phyloP scores from a whole-genome alignment of 2,329 filamentous ascomycete genomes.

The Verticillium dahliae region DNA sequence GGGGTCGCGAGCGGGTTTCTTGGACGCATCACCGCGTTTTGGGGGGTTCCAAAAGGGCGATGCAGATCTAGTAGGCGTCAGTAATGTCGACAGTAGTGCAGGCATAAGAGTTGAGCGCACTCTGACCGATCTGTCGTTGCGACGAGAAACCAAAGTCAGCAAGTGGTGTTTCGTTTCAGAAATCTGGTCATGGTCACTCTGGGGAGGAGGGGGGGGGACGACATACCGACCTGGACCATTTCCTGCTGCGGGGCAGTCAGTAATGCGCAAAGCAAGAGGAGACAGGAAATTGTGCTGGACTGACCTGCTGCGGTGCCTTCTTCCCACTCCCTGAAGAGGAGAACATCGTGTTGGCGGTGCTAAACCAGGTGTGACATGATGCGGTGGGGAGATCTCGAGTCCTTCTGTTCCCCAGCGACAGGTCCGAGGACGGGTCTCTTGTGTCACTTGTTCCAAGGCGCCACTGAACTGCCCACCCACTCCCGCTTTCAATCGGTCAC shows the following conservation, averaged over 20 bases:
- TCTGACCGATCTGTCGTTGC: conserved; percentile 50
- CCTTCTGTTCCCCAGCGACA: not conserved
- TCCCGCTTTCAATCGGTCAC: not conserved
- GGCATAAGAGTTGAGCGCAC: conserved; percentile 35
- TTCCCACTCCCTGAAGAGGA: conserved; percentile 59
- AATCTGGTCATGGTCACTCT: not conserved
- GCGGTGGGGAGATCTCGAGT: not conserved
- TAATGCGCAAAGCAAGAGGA: conserved; percentile 8
- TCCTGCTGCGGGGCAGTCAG: conserved; percentile 58
- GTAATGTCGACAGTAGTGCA: conserved; percentile 4
- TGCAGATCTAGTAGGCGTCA: conserved; percentile 54
- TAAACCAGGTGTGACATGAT: conserved; percentile 1
- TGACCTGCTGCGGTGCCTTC: conserved; percentile 67
- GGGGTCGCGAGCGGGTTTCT: conserved; percentile 52
- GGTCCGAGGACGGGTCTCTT: not conserved
- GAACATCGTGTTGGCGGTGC: conserved; percentile 43
- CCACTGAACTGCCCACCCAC: not conserved
- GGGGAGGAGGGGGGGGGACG: not conserved
- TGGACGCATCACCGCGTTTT: conserved; percentile 44
- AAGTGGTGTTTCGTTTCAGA: not conserved
- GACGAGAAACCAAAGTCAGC: conserved; percentile 11
- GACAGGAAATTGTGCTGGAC: conserved; percentile 12
- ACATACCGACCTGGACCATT: conserved; percentile 98
- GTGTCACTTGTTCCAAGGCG: not conserved
- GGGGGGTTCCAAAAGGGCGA: conserved; percentile 83